Base-by-base conservation (phyloP, 768 basidiomycete genomes). In the Panus rudis region DNA sequence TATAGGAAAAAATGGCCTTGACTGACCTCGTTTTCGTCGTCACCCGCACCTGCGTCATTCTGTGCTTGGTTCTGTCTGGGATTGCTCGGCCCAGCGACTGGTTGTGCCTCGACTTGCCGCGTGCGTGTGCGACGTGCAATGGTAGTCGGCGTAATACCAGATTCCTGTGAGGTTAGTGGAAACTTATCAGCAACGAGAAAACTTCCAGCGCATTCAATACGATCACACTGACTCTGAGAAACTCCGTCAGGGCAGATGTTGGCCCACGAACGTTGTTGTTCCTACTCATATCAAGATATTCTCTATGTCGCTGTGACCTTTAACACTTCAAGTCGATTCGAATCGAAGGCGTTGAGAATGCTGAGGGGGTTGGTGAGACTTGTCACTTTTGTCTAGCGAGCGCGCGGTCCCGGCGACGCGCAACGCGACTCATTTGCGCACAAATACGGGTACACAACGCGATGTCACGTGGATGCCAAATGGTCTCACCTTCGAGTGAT, bases 171-270 rank as follows among this genome's bases (percentile, higher is more conserved):
- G 8, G 19, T 23, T 30, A 5, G 23, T 25, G 25, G 16, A 12
- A 11, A 26, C 4, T 35, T n/a, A 8, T 24, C n/a, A n/a, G n/a
- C n/a, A n/a, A 37, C 20, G 6, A 25, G 34, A 17, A 12, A 20
- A 6, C 1, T 20, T 23, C 17, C 4, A 21, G 6, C 14, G 30
- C n/a, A 20, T 13, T 12, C 38, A 17, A 14, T 12, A 27, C 8
- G 19, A 11, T 6, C 4, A n/a, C 20, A 61, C 67, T 22, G 46
- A 85, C 89, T 54, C 75, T 75, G 25, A 92, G 65, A 51, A 84
- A 92, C 49, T 88, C 85, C 26, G 89, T 90, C 11, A 92, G 63
- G 0, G 89, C 89, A 17, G 86, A 90, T 0, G 84, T 78, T 2
- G 90, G 89, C 0, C 90, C 89, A 11, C 83, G 76, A 32, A 91